These are phyloP conservation scores for Suillus weaverae DNA, from an alignment of 768 basidiomycete species.

Conservation along the genomic window DNA sequence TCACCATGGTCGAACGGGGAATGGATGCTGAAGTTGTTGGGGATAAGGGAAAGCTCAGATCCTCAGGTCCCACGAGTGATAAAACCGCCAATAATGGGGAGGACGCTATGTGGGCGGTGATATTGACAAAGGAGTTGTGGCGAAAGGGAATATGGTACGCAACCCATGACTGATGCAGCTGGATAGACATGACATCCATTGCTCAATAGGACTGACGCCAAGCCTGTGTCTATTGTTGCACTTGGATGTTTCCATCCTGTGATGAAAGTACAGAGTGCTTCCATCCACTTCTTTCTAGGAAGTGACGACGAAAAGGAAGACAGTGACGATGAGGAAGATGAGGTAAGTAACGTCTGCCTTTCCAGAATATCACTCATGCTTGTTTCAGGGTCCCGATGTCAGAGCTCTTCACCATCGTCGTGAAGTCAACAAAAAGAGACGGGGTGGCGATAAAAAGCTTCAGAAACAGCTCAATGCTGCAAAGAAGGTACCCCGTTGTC, in stretches of 20 bases:
- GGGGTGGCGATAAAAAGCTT: constrained; percentile 79
- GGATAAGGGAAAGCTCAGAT: constrained; percentile 77
- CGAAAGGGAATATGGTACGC: constrained; percentile 83
- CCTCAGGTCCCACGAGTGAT: constrained; percentile 38
- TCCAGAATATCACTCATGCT: constrained; percentile 14
- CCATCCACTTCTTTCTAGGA: constrained; percentile 96
- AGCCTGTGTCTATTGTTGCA: constrained; percentile 89
- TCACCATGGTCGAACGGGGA: constrained; percentile 93
- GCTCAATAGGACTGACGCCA: constrained; percentile 73
- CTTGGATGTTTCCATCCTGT: constrained; percentile 93
- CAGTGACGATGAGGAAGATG: constrained; percentile 71
- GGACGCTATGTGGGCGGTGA: constrained; percentile 97
- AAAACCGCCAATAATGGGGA: constrained; percentile 54
- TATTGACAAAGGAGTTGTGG: constrained; percentile 93
- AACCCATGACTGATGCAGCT: not conserved
- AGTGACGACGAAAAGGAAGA: constrained; percentile 75
- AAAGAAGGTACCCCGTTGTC: constrained; percentile 56
- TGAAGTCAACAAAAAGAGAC: constrained; percentile 92
- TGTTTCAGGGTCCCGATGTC: constrained; percentile 58
- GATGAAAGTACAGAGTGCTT: constrained; percentile 91
- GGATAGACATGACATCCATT: not conserved
- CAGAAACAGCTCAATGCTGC: constrained; percentile 68
- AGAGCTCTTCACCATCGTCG: constrained; percentile 79
- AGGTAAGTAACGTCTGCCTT: constrained; percentile 10
- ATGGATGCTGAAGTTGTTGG: constrained; percentile 80